Evolutionary conservation across 345 rosid species (phyloP), one percentile per base, ranked within the genome.

Genomic region (Heritiera fomes): DNA sequence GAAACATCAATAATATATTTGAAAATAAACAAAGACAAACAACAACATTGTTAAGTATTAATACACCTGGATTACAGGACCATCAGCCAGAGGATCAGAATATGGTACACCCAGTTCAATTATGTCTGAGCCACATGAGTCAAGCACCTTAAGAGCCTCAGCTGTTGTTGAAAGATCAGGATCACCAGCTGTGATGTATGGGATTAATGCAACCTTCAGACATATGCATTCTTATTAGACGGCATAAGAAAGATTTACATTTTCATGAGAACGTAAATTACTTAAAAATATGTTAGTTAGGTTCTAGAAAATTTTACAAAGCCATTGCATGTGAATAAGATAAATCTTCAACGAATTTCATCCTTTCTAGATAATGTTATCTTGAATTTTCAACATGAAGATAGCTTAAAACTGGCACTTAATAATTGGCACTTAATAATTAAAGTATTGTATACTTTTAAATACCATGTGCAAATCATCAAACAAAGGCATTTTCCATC

Each of bases 121-220:
- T 18, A 94, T 91, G 87, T 96, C 97, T 0, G 85, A 90, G 32
- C 98, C 93, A 80, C 97, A 91, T 0, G 90, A 81, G 49, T 92
- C 93, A 62, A 92, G 91, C 82, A 96, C 84, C 87, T 92, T 91
- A 70, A 90, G 83, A 76, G 99, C 95, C 82, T 91, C 87, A 1
- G 95, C 97, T 14, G 98, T 90, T 30, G 98, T 92, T 17, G 93
- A 87, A 85, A 96, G 95, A 86, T 96, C 98, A 75, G 99, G 98
- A 81, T 94, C 97, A 76, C 98, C 99, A 32, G 97, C 99, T 40
- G 99, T 96, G 76, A 94, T 96, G 89, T 88, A 91, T 11, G 97
- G 97, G 77, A 94, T 89, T 43, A 92, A 71, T 74, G 97, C 98
- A 80, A 96, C 93, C 99, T 93, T 78, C 86, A 79, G 9, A 82